Percentiles rank a stretch among this genome's conserved stretches.
These are phyloP conservation scores for Spinellus fusiger DNA, from an alignment of 192 early-diverging fungal genomes.

Conservation along the genomic window DNA sequence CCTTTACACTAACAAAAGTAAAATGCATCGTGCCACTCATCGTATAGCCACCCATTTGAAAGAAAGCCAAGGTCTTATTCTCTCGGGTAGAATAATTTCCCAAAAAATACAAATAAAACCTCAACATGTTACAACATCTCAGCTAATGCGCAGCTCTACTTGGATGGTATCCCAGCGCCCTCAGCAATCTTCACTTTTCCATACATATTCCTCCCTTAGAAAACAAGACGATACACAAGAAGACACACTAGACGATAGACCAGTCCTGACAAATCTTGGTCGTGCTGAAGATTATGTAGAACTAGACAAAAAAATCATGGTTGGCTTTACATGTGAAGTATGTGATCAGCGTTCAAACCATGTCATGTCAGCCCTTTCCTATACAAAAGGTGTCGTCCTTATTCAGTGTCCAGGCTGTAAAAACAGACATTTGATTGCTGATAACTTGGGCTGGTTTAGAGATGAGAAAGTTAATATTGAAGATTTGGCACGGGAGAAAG, in stretches of 20 bases:
- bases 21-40: no score
- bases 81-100: no score
- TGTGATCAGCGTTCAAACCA: constrained; percentile 81
- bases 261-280: neutral
- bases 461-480: constrained; percentile 69
- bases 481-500: constrained; percentile 72
- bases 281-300: constrained; percentile 12
- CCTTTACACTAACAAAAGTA: no score
- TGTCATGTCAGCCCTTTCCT: constrained; percentile 88
- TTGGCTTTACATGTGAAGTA: constrained; percentile 95
- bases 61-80: no score
- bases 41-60: no score
- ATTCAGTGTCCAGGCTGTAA: constrained; percentile 89
- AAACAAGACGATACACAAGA: neutral
- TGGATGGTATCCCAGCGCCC: no score
- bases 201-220: neutral
- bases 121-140: neutral
- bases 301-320: constrained; percentile 58
- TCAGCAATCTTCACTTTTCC: neutral
- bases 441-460: constrained; percentile 94
- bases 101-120: no score
- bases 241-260: no score
- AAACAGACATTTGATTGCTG: constrained; percentile 92
- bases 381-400: constrained; percentile 87
- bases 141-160: neutral